Conservation (phyloP, 192 early-diverging fungal genomes). For the Dissophora globulifera region DNA sequence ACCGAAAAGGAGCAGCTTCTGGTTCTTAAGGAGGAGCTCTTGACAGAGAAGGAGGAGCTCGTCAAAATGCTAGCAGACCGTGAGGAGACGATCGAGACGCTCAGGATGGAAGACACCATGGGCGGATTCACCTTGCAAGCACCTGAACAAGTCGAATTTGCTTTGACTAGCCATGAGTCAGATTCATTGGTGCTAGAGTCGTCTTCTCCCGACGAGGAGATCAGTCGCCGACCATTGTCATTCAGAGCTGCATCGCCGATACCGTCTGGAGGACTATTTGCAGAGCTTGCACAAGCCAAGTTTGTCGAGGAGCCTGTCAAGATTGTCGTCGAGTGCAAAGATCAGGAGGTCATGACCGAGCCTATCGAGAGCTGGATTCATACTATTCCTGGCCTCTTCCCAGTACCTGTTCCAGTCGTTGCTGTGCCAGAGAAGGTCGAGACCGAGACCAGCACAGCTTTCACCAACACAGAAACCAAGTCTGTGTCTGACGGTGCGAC, state of each 20-base stretch:
- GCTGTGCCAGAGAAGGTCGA: constrained; percentile 4
- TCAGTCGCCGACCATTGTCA: no score
- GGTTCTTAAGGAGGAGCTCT: constrained; percentile 36
- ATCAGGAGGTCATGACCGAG: constrained; percentile 47
- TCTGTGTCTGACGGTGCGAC: background rate
- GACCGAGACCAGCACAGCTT: constrained; percentile 1
- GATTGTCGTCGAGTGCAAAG: constrained; percentile 25
- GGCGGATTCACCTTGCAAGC: background rate
- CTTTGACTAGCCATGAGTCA: no score
- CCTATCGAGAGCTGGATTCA: constrained; percentile 52
- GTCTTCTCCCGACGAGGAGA: no score
- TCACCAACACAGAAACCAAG: constrained; percentile 14
- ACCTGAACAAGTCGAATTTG: no score
- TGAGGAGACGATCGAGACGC: constrained; percentile 65
- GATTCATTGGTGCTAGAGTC: background rate
- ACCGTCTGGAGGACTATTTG: constrained; percentile 39
- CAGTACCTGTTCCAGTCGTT: background rate
- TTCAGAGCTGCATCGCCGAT: constrained; percentile 12
- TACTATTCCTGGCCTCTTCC: constrained; percentile 35
- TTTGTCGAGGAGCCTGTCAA: constrained; percentile 14
- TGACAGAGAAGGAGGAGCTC: constrained; percentile 59
- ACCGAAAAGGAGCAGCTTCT: constrained; percentile 53
- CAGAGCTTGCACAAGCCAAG: constrained; percentile 46
- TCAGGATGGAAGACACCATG: constrained; percentile 55
- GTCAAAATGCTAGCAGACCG: constrained; percentile 63